Evolutionary conservation across 169 alveolate species (phyloP).

Genomic region (Perkinsus olseni): DNA sequence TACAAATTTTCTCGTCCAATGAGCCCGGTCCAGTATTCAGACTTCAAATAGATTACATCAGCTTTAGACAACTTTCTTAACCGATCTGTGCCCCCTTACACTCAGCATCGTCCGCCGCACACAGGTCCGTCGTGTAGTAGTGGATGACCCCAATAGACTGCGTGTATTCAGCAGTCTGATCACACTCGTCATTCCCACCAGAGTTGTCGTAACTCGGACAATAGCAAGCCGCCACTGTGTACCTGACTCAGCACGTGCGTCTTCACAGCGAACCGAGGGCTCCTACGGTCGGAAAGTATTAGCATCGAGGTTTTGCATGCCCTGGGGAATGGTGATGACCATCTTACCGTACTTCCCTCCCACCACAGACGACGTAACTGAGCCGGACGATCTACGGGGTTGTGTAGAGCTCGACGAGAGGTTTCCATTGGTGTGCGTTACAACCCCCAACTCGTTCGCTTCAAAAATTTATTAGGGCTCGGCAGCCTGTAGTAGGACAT

Average conservation of each 20-base stretch:
- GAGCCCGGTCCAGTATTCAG: no score
- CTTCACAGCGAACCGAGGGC: background rate
- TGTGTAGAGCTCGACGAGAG: no score
- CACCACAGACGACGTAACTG: background rate
- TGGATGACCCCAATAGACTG: background rate
- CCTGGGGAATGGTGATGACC: background rate
- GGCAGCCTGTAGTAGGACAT: no score
- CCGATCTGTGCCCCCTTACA: background rate
- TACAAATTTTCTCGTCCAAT: no score
- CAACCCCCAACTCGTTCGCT: no score
- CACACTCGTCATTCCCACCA: background rate
- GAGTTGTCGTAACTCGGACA: background rate
- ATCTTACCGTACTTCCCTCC: background rate
- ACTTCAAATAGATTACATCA: no score
- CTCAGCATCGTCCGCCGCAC: background rate
- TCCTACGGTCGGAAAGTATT: background rate
- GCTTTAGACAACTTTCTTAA: no score
- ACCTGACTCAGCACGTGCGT: background rate
- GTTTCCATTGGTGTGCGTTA: no score
- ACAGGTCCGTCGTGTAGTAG: background rate
- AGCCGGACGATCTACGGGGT: background rate
- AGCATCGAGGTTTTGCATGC: background rate
- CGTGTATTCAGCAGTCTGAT: background rate
- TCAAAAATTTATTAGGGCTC: background rate
- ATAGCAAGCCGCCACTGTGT: background rate